phyloP scores from a whole-genome alignment of 371 early-diverging fungal genomes.

The Circinella minor region DNA sequence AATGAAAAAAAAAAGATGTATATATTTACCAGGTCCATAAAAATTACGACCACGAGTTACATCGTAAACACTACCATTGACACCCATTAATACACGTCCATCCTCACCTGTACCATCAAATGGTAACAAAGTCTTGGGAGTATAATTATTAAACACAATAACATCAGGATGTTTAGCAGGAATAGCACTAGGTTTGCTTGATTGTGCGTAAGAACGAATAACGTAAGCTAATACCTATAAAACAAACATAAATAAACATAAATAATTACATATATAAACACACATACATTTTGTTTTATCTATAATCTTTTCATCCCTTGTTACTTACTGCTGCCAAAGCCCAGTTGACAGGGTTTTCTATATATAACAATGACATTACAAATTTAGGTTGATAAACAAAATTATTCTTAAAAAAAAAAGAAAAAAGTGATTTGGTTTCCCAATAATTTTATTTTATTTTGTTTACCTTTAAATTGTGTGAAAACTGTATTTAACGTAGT shows the following conservation, averaged over 20 bases:
- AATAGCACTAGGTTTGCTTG: constrained; percentile 28
- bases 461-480: constrained; percentile 31
- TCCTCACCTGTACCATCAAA: constrained; percentile 58
- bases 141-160: constrained; percentile 67
- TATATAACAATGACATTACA: constrained; percentile 7
- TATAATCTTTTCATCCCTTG: constrained; percentile 12
- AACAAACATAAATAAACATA: background rate
- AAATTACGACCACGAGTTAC: constrained; percentile 85
- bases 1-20: background rate
- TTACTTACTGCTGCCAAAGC: constrained; percentile 51
- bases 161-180: constrained; percentile 56
- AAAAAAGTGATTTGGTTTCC: background rate
- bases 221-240: constrained; percentile 38
- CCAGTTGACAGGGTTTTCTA: constrained; percentile 64
- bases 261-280: constrained; percentile 3
- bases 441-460: background rate
- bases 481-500: constrained; percentile 23
- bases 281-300: constrained; percentile 14
- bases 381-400: background rate
- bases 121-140: constrained; percentile 68
- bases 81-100: constrained; percentile 76
- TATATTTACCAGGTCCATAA: constrained; percentile 88
- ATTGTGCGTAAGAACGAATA: constrained; percentile 32
- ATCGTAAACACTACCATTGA: constrained; percentile 88
- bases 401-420: background rate